Conservation (phyloP, 2,329 filamentous ascomycete species). For the Talaromyces sp. region DNA sequence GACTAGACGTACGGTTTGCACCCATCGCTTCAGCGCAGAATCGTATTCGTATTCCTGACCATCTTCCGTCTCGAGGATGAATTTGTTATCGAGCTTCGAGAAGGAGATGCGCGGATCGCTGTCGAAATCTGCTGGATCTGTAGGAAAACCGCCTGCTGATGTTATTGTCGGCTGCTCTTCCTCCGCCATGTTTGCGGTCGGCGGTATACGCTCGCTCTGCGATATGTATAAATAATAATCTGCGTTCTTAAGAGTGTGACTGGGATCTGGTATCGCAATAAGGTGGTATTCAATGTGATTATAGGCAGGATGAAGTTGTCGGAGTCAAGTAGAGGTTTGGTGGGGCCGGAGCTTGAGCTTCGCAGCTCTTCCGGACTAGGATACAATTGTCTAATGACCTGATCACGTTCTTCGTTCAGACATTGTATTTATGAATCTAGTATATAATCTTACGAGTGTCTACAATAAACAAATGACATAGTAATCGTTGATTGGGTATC, state of each 20-base stretch:
- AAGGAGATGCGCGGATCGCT: conserved; percentile 79
- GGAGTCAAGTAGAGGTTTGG: neutral
- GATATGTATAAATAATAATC: neutral
- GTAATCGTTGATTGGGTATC: conserved; percentile 10
- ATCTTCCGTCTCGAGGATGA: conserved; percentile 78
- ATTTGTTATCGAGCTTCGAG: conserved; percentile 77
- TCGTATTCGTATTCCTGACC: conserved; percentile 85
- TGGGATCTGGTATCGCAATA: neutral
- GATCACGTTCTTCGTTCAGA: neutral
- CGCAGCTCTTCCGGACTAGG: neutral
- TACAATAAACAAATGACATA: neutral
- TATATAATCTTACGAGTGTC: neutral
- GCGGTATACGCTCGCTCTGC: neutral
- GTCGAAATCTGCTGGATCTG: conserved; percentile 65
- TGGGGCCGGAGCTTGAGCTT: conserved; percentile 11
- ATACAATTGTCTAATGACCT: neutral
- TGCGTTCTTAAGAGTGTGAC: neutral
- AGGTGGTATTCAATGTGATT: neutral
- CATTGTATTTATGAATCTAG: neutral
- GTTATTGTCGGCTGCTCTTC: neutral
- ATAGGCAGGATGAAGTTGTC: neutral
- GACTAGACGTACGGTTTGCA: conserved; percentile 55
- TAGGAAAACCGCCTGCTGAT: conserved; percentile 44
- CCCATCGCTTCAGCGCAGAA: conserved; percentile 67
- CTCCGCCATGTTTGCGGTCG: conserved; percentile 11